Conservation (phyloP, 176 grass and related monocot species). For the maize (Zea mays) region Zm-B73-REFERENCE-NAM-5.0 NC_050103.1:168202001-168202500, state of each 20-base stretch:
- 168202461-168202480: too few species aligned
- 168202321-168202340: neutral
- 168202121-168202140: neutral
- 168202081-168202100: conserved; percentile 9
- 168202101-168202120: neutral
- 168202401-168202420: neutral
- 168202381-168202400: neutral
- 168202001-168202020: conserved; percentile 74
- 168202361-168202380: neutral
- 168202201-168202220: neutral
- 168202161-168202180: neutral
- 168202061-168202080: conserved; percentile 98
- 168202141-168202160: neutral
- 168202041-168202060: conserved; percentile 83
- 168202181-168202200: neutral
- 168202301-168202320: conserved; percentile 11
- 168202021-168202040: conserved; percentile 77
- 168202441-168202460: neutral
- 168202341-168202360: neutral
- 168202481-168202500: too few species aligned
- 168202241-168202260: neutral
- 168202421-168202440: neutral
- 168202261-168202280: neutral
- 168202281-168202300: conserved; percentile 12
- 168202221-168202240: neutral